These are phyloP conservation scores for Solanum bulbocastanum DNA, from an alignment of 257 asterid species.

Conservation along the genomic window DNA sequence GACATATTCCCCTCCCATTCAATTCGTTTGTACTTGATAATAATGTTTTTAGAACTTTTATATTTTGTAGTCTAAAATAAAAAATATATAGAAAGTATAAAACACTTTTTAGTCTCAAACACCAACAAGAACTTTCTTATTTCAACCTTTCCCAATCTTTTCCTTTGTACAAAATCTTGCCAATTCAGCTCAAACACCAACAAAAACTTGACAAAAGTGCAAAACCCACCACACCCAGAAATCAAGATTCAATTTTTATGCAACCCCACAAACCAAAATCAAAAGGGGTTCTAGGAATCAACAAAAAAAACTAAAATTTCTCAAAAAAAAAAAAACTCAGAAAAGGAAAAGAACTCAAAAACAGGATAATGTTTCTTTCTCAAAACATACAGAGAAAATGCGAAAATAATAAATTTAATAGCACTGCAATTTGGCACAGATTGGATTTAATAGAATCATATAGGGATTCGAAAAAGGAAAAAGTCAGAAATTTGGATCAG, in stretches of 20 bases:
- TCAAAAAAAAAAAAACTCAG: background rate
- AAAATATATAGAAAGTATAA: too few relatives aligned
- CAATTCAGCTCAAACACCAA: background rate
- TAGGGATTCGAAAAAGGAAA: background rate
- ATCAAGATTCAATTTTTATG: background rate
- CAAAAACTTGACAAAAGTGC: background rate
- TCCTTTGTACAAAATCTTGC: background rate
- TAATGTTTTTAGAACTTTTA: too few relatives aligned
- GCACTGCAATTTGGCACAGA: background rate
- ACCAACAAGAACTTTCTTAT: background rate
- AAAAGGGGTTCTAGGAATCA: conserved; percentile 1
- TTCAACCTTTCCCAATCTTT: background rate
- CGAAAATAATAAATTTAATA: background rate
- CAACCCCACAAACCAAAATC: background rate
- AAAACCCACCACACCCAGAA: background rate
- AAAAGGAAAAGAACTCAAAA: background rate
- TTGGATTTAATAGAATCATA: background rate
- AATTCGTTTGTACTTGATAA: too few relatives aligned
- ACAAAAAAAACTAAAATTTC: background rate
- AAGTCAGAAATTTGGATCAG: background rate
- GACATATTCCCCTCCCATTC: background rate
- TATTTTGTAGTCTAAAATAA: too few relatives aligned
- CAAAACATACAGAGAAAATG: background rate
- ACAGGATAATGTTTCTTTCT: background rate
- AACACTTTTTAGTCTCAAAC: background rate